These are phyloP conservation scores for Boechera stricta DNA, from an alignment of 345 rosid genomes.

Conservation along the genomic window DNA sequence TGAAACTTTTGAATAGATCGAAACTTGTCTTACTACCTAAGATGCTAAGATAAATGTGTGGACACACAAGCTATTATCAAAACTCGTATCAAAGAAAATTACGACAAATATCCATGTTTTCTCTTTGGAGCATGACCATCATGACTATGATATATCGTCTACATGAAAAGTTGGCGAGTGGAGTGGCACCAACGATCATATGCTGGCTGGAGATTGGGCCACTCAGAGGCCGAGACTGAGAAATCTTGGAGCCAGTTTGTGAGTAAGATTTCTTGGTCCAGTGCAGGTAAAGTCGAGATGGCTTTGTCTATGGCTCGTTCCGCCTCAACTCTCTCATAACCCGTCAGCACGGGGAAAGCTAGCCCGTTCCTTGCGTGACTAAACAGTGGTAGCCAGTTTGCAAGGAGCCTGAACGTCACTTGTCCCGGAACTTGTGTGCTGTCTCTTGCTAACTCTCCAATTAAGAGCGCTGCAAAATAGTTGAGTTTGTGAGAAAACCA, in stretches of 20 bases:
- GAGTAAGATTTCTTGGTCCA: slow-evolving; percentile 73
- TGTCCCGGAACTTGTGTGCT: slow-evolving; percentile 45
- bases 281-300: slow-evolving; percentile 56
- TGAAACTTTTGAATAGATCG: slow-evolving; percentile 26
- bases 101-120: slow-evolving; percentile 14
- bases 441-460: slow-evolving; percentile 56
- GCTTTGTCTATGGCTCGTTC: slow-evolving; percentile 71
- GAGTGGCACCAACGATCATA: slow-evolving; percentile 77
- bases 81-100: slow-evolving; percentile 15
- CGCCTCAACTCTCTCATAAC: slow-evolving; percentile 62
- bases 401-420: slow-evolving; percentile 68
- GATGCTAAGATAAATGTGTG: slow-evolving; percentile 26
- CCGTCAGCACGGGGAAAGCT: slow-evolving; percentile 58
- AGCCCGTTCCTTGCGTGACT: slow-evolving; percentile 68
- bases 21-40: slow-evolving; percentile 23
- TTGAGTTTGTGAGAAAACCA: slow-evolving; percentile 5
- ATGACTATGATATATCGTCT: slow-evolving; percentile 10
- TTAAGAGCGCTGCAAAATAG: slow-evolving; percentile 54
- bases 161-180: slow-evolving; percentile 56
- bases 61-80: slow-evolving; percentile 19
- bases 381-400: slow-evolving; percentile 66
- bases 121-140: neutral
- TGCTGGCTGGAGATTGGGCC: slow-evolving; percentile 71
- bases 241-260: slow-evolving; percentile 76
- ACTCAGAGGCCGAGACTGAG: slow-evolving; percentile 61